A percentile compares a stretch with the other conserved stretches of the same genome.
These are phyloP conservation scores for Phytophthora ohioensis DNA, from an alignment of 352 stramenopile species.

Conservation along the genomic window DNA sequence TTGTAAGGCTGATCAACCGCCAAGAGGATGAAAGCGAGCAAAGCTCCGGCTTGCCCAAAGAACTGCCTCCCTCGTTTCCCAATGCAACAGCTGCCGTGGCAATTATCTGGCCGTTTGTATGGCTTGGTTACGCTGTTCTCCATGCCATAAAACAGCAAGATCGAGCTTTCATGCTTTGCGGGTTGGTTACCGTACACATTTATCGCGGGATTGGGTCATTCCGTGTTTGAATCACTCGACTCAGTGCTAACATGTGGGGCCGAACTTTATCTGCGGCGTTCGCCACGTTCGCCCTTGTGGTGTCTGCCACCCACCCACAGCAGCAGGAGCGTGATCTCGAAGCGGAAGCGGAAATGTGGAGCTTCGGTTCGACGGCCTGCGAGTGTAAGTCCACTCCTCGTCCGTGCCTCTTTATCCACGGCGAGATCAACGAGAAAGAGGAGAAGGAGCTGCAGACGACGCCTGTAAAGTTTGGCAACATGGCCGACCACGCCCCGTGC, in stretches of 20 bases:
- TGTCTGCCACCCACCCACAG: constrained; percentile 5
- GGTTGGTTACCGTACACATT: constrained; percentile 8
- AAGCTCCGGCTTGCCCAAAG: neutral
- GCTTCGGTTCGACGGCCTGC: constrained; percentile 33
- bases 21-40: too few relatives aligned
- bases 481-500: constrained; percentile 48
- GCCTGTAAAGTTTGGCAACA: constrained; percentile 43
- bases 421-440: constrained; percentile 30
- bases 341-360: constrained; percentile 29
- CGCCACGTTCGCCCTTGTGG: constrained; percentile 13
- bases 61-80: constrained; percentile 2
- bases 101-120: constrained; percentile 17
- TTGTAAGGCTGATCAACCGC: too few relatives aligned
- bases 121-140: neutral
- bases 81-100: constrained; percentile 2
- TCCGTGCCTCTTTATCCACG: constrained; percentile 59
- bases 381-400: constrained; percentile 44
- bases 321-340: constrained; percentile 19
- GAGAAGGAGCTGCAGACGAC: constrained; percentile 32
- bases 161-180: constrained; percentile 24
- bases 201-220: constrained; percentile 39
- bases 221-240: constrained; percentile 15
- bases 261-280: constrained; percentile 17
- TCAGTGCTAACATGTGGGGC: constrained; percentile 17
- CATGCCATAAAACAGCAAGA: constrained; percentile 16